phyloP scores from a whole-genome alignment of 805 yeast genomes.

The Candida railenensis region DNA sequence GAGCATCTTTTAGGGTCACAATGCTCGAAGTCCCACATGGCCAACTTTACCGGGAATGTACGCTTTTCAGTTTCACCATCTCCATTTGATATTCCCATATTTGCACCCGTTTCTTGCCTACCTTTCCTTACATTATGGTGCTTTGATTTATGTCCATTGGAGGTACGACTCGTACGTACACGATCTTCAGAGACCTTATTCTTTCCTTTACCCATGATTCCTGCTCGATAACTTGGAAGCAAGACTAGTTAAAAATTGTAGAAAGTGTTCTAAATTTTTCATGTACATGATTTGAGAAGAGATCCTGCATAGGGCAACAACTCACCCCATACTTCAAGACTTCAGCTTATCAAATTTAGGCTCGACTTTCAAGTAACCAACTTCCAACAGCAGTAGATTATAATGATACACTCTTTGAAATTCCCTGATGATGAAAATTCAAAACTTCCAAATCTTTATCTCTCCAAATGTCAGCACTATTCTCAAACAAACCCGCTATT shows the following conservation, averaged over 20 bases:
- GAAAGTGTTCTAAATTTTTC: not conserved
- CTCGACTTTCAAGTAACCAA: no score
- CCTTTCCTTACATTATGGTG: constrained; percentile 46
- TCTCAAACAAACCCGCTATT: constrained; percentile 2
- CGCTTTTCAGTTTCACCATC: constrained; percentile 18
- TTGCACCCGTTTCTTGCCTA: constrained; percentile 30
- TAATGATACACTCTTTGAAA: not conserved
- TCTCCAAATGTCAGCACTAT: constrained; percentile 7
- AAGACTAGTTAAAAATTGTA: not conserved
- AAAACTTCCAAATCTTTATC: not conserved
- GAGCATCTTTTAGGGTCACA: constrained; percentile 98
- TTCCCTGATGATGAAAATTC: not conserved
- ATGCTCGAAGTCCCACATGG: constrained; percentile 99
- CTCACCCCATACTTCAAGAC: not conserved
- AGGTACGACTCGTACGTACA: constrained; percentile 33
- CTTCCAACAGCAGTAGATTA: not conserved
- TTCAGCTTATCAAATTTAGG: no score
- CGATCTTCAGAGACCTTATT: constrained; percentile 48
- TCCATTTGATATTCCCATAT: constrained; percentile 14
- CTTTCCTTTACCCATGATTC: constrained; percentile 58
- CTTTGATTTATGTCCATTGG: constrained; percentile 58
- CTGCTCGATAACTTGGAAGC: no score
- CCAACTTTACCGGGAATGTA: constrained; percentile 80
- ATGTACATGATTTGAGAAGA: not conserved
- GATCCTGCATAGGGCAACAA: not conserved